These are phyloP conservation scores for Kurtzmaniella quercitrusa DNA, from an alignment of 1,139 yeast genomes.

Conservation along the genomic window DNA sequence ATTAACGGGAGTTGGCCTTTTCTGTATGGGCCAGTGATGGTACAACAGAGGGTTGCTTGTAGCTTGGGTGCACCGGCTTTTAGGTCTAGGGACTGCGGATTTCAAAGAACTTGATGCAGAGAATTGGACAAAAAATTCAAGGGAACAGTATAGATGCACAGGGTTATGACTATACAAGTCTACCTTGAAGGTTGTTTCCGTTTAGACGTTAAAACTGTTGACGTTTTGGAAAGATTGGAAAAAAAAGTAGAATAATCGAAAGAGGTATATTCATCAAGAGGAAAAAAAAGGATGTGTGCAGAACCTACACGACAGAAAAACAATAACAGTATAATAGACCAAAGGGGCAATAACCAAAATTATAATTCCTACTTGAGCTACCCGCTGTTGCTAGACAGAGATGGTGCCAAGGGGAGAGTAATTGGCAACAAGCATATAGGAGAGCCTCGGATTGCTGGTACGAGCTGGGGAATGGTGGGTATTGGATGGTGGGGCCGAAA, in stretches of 20 bases:
- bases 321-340: background rate
- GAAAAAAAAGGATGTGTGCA: background rate
- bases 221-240: background rate
- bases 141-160: background rate
- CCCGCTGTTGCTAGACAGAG: background rate
- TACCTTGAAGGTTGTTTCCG: background rate
- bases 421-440: background rate
- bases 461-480: too few species aligned
- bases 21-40: background rate
- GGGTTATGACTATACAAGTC: background rate
- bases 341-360: background rate
- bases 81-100: background rate
- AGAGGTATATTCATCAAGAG: background rate
- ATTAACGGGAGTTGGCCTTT: too few species aligned
- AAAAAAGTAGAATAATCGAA: background rate
- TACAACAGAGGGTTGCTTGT: background rate
- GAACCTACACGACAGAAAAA: background rate
- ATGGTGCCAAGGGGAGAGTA: conserved; percentile 1
- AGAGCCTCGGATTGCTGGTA: background rate
- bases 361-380: background rate
- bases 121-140: background rate
- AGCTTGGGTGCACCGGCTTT: background rate
- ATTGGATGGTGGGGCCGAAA: too few species aligned
- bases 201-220: background rate
- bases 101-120: background rate